Evolutionary conservation across 2,329 filamentous ascomycete species (phyloP).

Genomic region (Metarhizium humberi): DNA sequence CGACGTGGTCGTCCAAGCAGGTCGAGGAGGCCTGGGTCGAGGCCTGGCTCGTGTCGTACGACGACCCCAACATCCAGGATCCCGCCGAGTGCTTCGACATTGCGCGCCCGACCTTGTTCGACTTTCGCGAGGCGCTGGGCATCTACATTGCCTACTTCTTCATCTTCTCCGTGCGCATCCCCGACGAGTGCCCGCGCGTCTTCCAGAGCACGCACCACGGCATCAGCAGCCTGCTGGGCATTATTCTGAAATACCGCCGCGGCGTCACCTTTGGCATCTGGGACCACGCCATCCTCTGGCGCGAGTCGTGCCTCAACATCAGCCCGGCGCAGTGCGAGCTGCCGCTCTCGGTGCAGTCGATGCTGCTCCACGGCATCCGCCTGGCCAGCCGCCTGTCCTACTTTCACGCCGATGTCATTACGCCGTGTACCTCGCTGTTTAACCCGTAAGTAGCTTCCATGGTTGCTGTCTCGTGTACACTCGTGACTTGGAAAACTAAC

Average conservation of each 20-base stretch:
- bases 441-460: conserved; percentile 31
- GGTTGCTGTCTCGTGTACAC: too few relatives aligned
- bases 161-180: conserved; percentile 49
- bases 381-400: conserved; percentile 36
- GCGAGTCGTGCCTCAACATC: conserved; percentile 42
- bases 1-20: conserved; percentile 36
- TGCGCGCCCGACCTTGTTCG: conserved; percentile 23
- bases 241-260: conserved; percentile 52
- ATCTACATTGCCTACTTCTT: conserved; percentile 37
- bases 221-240: conserved; percentile 50
- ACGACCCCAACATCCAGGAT: conserved; percentile 26
- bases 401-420: conserved; percentile 47
- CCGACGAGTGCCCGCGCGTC: conserved; percentile 47
- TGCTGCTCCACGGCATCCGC: conserved; percentile 35
- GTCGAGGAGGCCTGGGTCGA: conserved; percentile 38
- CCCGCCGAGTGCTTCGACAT: conserved; percentile 22
- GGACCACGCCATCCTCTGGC: conserved; percentile 55
- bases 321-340: conserved; percentile 39
- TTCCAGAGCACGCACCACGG: conserved; percentile 56
- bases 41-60: conserved; percentile 36
- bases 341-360: conserved; percentile 37
- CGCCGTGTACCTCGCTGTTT: conserved; percentile 51
- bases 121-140: conserved; percentile 24
- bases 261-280: conserved; percentile 52
- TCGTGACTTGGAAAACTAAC: not conserved